Evolutionary conservation across 768 basidiomycete species (phyloP), one percentile per base, ranked within the genome.

Genomic region (Pleurotus pulmonarius): DNA sequence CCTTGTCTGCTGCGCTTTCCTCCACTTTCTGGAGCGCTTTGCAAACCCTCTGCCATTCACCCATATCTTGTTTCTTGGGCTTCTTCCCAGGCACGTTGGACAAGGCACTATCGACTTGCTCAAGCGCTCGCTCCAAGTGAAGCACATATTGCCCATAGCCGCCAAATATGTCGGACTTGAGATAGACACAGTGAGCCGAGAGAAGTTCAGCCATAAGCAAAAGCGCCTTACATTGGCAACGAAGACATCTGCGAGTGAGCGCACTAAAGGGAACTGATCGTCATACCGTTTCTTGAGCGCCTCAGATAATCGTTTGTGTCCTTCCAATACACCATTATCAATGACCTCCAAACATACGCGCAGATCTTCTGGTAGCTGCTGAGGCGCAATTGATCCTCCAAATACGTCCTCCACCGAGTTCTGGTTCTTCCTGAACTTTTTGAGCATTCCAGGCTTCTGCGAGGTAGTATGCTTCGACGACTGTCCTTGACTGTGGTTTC

Each of bases 191-290:
- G 29, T 34, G 29, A 34, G 29, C 7, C 9, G 29, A 34, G 29
- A 11, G 29, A 34, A 34, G 29, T 11, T 8, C 9, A 3, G 8
- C 29, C 29, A 34, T 34, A 34, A 34, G 29, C 29, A 34, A 34
- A 8, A 34, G 11, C 11, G 48, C 79, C 90, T 72, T 68, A 96
- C 94, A 73, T 92, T 93, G 8, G 87, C 83, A 20, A 94, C 90
- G 70, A 98, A 98, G n/a, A 98, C 92, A 64, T 98, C 95, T 55
- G 95, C 94, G 39, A 98, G 79, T 25, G 88, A 90, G 52, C 95
- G 80, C 37, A 98, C 95, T 37, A 98, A 80, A 12, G 95, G 95
- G 66, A 90, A 98, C 62, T 98, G 95, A 62, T 97, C 93, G 55
- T 96, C 94, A 60, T 98, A 98, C 41, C 94, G 81, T 72, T 91